A percentile compares a stretch with the other conserved stretches of the same genome.
Conservation (phyloP, 305 asterid species). For the Solanum hybrid region DNA sequence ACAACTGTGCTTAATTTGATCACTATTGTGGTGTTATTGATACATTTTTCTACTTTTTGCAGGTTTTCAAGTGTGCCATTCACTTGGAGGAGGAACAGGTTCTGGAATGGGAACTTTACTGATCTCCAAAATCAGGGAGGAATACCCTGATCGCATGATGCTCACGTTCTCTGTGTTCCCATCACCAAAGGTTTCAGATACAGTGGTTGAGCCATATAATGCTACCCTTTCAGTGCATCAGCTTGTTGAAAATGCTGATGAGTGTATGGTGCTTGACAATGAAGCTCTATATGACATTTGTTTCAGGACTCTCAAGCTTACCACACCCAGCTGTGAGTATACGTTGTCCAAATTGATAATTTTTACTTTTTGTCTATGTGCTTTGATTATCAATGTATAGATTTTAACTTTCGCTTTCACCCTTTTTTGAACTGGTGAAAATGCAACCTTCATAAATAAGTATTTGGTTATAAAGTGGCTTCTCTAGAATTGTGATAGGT, state of each 20-base stretch:
- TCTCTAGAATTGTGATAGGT: background rate
- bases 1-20: background rate
- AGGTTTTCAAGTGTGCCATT: conserved; percentile 91
- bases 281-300: conserved; percentile 73
- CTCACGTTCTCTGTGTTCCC: conserved; percentile 82
- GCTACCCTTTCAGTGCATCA: conserved; percentile 87
- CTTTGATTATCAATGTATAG: background rate
- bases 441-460: background rate
- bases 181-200: conserved; percentile 75
- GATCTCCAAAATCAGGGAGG: conserved; percentile 82
- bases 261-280: conserved; percentile 76
- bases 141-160: conserved; percentile 85
- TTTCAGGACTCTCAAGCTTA: conserved; percentile 70
- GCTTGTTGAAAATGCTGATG: conserved; percentile 87
- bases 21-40: background rate
- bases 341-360: background rate
- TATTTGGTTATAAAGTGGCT: background rate
- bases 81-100: conserved; percentile 94
- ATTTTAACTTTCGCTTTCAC: background rate
- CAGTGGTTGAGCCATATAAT: conserved; percentile 81
- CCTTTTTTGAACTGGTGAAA: background rate
- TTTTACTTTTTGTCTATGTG: background rate
- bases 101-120: conserved; percentile 88
- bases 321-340: conserved; percentile 81
- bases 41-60: background rate